A percentile compares a stretch with the other conserved stretches of the same genome.
Conservation (phyloP, 163 green algal genomes). For the Chlamydomonas reinhardtii region DNA sequence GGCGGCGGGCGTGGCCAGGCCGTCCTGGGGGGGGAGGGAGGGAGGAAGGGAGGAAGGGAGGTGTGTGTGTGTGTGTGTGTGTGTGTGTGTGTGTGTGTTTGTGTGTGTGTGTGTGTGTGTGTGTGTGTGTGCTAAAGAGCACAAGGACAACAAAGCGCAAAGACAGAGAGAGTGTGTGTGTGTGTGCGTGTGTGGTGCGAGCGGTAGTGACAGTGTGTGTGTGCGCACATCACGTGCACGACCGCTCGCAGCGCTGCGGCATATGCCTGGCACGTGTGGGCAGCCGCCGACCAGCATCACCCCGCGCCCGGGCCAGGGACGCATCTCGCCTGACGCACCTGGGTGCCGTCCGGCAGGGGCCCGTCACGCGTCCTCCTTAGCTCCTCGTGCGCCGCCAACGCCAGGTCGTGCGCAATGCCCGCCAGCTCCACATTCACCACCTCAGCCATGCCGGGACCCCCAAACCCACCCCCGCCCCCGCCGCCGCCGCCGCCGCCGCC, state of each 20-base stretch:
- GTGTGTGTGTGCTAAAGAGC: no score
- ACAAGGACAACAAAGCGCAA: no score
- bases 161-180: no score
- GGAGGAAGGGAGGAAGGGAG: no score
- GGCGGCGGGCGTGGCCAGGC: conserved; percentile 29
- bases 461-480: neutral
- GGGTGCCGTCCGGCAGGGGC: conserved; percentile 39
- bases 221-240: no score
- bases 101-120: no score
- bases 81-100: no score
- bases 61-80: no score
- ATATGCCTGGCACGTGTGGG: no score
- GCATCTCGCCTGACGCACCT: neutral
- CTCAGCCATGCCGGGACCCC: neutral
- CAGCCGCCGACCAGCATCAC: neutral
- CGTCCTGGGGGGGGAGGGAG: neutral
- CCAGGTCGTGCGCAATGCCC: conserved; percentile 39
- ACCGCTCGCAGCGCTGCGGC: no score
- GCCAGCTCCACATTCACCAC: conserved; percentile 40
- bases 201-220: no score
- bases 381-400: conserved; percentile 31
- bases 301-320: neutral
- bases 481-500: neutral
- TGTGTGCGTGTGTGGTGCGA: no score
- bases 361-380: conserved; percentile 25